Evolutionary conservation across 768 basidiomycete genomes (phyloP).

Genomic region (Tylopilus intermedius): DNA sequence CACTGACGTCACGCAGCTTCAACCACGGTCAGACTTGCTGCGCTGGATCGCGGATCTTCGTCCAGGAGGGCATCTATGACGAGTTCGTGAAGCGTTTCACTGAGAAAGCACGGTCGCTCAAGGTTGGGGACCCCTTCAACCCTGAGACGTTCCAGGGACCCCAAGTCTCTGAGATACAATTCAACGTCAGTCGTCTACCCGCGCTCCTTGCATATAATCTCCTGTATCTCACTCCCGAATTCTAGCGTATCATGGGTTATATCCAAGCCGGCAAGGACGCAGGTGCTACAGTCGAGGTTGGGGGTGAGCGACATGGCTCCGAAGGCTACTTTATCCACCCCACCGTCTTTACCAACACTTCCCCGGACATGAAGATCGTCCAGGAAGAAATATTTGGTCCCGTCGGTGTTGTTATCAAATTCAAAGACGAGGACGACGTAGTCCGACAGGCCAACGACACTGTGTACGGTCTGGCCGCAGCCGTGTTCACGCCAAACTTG

Average conservation of each 20-base stretch:
- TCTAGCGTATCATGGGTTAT: slow-evolving; percentile 71
- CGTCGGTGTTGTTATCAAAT: slow-evolving; percentile 71
- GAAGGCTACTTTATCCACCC: slow-evolving; percentile 71
- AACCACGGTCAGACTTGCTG: slow-evolving; percentile 78
- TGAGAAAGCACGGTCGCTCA: slow-evolving; percentile 47
- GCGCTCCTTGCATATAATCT: background rate
- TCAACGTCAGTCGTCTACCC: slow-evolving; percentile 45
- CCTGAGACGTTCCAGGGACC: slow-evolving; percentile 66
- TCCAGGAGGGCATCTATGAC: slow-evolving; percentile 78
- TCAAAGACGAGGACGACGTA: slow-evolving; percentile 64
- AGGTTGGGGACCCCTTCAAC: slow-evolving; percentile 69
- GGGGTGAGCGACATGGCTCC: slow-evolving; percentile 55
- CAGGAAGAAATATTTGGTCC: slow-evolving; percentile 78
- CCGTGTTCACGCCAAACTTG: slow-evolving; percentile 80
- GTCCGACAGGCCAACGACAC: slow-evolving; percentile 80
- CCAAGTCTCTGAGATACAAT: slow-evolving; percentile 72
- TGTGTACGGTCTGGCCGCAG: slow-evolving; percentile 79
- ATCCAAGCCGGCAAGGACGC: slow-evolving; percentile 57
- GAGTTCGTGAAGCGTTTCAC: slow-evolving; percentile 61
- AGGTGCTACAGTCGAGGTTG: slow-evolving; percentile 62
- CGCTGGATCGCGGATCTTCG: slow-evolving; percentile 78
- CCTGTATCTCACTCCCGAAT: background rate
- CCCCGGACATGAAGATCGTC: slow-evolving; percentile 70
- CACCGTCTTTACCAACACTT: slow-evolving; percentile 68
- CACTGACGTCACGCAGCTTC: slow-evolving; percentile 39